A percentile compares a stretch with the other conserved stretches of the same genome.
These are phyloP conservation scores for Xylaria multiplex DNA, from an alignment of 2,329 filamentous ascomycete genomes.

Conservation along the genomic window DNA sequence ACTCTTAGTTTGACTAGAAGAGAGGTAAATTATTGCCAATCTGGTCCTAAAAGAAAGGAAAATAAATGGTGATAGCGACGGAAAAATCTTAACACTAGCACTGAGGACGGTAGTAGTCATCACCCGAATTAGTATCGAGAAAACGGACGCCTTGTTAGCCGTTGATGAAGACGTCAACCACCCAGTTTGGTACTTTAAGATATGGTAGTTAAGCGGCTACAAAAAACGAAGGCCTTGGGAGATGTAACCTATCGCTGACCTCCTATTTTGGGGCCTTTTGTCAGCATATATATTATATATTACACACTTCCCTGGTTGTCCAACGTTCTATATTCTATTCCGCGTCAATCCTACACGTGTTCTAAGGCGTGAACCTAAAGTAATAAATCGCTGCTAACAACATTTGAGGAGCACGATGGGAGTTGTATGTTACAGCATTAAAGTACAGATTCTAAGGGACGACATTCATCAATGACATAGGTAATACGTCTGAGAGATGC, in stretches of 20 bases:
- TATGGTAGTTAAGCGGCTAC: neutral
- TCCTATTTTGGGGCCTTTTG: neutral
- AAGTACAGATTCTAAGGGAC: neutral
- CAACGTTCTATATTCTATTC: neutral
- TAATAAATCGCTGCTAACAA: neutral
- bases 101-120: neutral
- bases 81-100: too few species aligned
- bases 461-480: neutral
- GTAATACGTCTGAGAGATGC: too few species aligned
- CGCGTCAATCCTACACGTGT: neutral
- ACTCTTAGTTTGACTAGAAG: too few species aligned
- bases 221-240: neutral
- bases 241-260: conserved; percentile 7
- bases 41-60: too few species aligned
- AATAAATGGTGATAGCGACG: too few species aligned
- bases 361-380: too few species aligned
- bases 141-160: neutral
- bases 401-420: neutral
- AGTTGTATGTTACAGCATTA: neutral
- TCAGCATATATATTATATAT: neutral
- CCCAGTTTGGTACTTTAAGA: conserved; percentile 4
- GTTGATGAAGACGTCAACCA: neutral
- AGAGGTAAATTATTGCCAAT: too few species aligned
- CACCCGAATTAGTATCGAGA: neutral
- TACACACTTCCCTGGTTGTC: neutral